phyloP scores from a whole-genome alignment of 345 rosid species.

The Xanthoceras sorbifolium region DNA sequence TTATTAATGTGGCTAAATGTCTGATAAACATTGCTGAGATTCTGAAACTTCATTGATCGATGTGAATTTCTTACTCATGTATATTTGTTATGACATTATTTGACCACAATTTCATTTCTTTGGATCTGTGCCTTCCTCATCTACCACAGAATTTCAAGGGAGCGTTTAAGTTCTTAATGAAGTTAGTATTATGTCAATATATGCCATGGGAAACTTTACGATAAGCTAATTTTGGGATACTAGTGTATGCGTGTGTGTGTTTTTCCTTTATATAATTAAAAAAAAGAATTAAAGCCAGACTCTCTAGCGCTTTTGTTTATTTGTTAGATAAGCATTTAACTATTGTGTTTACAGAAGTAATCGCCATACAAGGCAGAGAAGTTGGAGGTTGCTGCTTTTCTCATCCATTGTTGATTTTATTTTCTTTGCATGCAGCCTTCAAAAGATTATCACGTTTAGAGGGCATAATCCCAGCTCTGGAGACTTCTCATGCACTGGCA shows the following conservation, averaged over 20 bases:
- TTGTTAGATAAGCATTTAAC: not conserved
- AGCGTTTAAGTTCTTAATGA: no score
- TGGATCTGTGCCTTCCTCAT: not conserved
- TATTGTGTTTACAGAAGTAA: not conserved
- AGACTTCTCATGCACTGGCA: constrained; percentile 90
- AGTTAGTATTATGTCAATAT: no score
- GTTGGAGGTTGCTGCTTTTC: not conserved
- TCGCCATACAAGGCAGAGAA: not conserved
- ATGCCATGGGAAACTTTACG: no score
- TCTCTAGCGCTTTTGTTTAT: not conserved
- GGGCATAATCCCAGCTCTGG: constrained; percentile 89
- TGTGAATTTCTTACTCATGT: not conserved
- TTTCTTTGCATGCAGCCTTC: constrained; percentile 55
- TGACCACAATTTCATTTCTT: not conserved
- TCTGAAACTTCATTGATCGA: not conserved
- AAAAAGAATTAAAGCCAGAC: no score
- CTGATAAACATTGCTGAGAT: not conserved
- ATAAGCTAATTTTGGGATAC: no score
- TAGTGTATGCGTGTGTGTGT: no score
- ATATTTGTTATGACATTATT: not conserved
- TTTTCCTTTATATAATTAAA: no score
- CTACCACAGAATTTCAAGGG: not conserved
- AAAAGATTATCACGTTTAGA: constrained; percentile 76
- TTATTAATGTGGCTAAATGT: not conserved
- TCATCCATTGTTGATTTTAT: not conserved